These are phyloP conservation scores for Collybia nuda DNA, from an alignment of 768 basidiomycete species.

Conservation along the genomic window DNA sequence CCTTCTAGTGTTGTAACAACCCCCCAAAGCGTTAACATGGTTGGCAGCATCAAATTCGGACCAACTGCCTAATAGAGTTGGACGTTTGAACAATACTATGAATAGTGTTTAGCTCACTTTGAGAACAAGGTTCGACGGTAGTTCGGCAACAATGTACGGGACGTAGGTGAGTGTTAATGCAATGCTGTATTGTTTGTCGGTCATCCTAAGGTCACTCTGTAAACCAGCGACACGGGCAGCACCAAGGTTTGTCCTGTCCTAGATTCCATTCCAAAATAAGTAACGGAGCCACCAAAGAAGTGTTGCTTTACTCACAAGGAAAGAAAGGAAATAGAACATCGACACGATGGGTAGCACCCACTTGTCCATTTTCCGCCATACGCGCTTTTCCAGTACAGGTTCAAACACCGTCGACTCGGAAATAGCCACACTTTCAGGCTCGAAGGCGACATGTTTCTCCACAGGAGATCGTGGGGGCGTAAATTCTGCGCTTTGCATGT, in stretches of 20 bases:
- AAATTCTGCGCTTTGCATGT: too few relatives aligned
- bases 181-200: conserved; percentile 48
- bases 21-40: conserved; percentile 67
- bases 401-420: background rate
- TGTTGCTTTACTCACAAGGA: background rate
- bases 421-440: too few relatives aligned
- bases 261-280: background rate
- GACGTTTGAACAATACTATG: background rate
- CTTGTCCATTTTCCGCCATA: background rate
- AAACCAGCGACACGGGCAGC: conserved; percentile 63
- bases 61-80: too few relatives aligned
- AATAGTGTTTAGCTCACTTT: conserved; percentile 33
- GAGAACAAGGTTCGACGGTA: conserved; percentile 61
- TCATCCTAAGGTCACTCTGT: conserved; percentile 51
- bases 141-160: conserved; percentile 57
- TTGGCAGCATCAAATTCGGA: conserved; percentile 27
- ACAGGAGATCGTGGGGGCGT: too few relatives aligned
- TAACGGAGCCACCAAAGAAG: background rate
- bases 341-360: background rate
- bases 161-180: conserved; percentile 48
- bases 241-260: conserved; percentile 57
- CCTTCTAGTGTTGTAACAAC: conserved; percentile 61
- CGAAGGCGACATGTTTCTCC: too few relatives aligned
- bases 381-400: background rate
- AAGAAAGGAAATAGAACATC: background rate